A percentile compares a stretch with the other conserved stretches of the same genome.
Evolutionary conservation across 305 asterid species (phyloP).

Genomic region (Coffea humblotiana): DNA sequence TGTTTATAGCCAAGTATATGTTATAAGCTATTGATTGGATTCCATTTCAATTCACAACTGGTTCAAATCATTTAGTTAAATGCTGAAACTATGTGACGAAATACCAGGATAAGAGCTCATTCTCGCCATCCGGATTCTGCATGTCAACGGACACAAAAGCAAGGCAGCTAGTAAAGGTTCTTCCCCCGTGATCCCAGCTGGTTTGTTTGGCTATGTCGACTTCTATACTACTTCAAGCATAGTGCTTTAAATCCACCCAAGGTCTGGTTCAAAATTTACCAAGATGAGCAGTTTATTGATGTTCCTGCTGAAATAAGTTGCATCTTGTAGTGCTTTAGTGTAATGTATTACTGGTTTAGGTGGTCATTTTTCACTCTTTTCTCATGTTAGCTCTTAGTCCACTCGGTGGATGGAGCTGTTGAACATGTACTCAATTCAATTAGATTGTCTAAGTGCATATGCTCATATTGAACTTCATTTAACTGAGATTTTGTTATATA

Average conservation of each 20-base stretch:
- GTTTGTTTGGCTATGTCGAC: background rate
- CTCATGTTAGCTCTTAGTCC: too few relatives aligned
- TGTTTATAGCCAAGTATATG: background rate
- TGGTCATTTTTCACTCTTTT: too few relatives aligned
- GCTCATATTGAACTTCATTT: too few relatives aligned
- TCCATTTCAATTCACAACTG: background rate
- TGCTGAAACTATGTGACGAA: conserved; percentile 4
- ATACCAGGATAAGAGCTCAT: conserved; percentile 11
- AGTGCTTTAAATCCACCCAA: background rate
- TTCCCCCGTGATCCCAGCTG: background rate
- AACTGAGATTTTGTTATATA: too few relatives aligned
- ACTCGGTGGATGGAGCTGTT: too few relatives aligned
- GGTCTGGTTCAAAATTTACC: too few relatives aligned
- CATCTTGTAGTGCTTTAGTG: too few relatives aligned
- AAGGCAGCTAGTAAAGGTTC: conserved; percentile 7
- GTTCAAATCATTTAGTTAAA: background rate
- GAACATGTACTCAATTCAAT: too few relatives aligned
- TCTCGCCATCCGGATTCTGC: background rate
- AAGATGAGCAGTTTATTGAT: too few relatives aligned
- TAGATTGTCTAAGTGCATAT: too few relatives aligned
- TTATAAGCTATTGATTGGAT: background rate
- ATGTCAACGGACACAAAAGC: background rate
- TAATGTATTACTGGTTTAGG: too few relatives aligned
- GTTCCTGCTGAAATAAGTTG: too few relatives aligned
- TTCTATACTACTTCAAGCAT: background rate